These are phyloP conservation scores for Thelephora terrestris DNA, from an alignment of 1,284 basidiomycete species.

Conservation along the genomic window DNA sequence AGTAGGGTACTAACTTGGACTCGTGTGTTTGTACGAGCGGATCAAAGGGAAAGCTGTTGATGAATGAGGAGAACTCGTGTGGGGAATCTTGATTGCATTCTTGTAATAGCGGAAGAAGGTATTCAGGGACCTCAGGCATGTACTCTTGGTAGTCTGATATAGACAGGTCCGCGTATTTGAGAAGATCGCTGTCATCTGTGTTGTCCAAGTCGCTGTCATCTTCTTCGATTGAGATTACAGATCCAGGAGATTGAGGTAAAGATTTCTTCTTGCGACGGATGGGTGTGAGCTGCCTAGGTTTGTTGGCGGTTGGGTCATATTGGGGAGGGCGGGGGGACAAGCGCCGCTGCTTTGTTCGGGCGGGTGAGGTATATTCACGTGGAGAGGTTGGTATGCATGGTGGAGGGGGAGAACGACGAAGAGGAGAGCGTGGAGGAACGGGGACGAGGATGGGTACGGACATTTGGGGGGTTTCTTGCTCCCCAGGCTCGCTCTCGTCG, in stretches of 20 bases:
- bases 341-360: neutral
- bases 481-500: conserved; percentile 31
- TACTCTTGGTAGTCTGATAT: conserved; percentile 21
- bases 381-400: neutral
- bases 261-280: conserved; percentile 32
- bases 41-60: conserved; percentile 67
- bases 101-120: conserved; percentile 48
- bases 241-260: neutral
- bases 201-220: neutral
- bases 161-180: conserved; percentile 44
- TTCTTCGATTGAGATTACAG: neutral
- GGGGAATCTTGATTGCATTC: conserved; percentile 60
- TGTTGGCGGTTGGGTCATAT: conserved; percentile 14
- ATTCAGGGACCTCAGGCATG: conserved; percentile 24
- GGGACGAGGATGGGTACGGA: neutral
- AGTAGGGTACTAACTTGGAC: conserved; percentile 13
- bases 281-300: conserved; percentile 53
- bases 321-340: conserved; percentile 2
- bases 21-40: conserved; percentile 35
- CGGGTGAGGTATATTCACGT: neutral
- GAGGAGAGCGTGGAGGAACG: conserved; percentile 16
- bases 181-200: conserved; percentile 44
- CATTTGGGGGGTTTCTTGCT: neutral
- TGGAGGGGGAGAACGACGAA: conserved; percentile 5
- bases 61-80: conserved; percentile 71